Percentiles rank a stretch among this genome's conserved stretches.
phyloP scores from a whole-genome alignment of 2,329 filamentous ascomycete genomes.

The Penicillium sp. region DNA sequence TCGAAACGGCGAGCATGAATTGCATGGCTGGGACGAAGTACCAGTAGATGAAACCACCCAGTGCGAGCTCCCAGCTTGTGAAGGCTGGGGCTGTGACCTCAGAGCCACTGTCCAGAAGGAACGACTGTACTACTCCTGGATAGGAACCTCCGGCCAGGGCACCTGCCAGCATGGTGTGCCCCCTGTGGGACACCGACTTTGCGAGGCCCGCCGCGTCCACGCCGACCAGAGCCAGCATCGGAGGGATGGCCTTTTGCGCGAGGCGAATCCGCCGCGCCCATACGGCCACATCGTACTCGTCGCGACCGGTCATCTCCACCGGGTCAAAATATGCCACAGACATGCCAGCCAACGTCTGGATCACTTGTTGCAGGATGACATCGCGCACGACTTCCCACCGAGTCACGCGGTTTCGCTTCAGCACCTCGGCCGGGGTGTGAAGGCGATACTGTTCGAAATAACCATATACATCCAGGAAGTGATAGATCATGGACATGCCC shows the following conservation, averaged over 20 bases:
- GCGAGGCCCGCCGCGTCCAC: conserved; percentile 73
- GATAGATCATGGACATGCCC: conserved; percentile 79
- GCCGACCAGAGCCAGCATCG: conserved; percentile 67
- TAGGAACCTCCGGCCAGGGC: conserved; percentile 78
- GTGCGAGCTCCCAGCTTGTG: conserved; percentile 73
- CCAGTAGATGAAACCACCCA: conserved; percentile 78
- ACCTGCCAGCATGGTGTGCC: conserved; percentile 71
- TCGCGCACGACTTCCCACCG: conserved; percentile 84
- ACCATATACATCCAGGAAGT: conserved; percentile 80
- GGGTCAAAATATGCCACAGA: conserved; percentile 70
- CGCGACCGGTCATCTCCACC: conserved; percentile 69
- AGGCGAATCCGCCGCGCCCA: conserved; percentile 83
- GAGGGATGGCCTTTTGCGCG: conserved; percentile 73
- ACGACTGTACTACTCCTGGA: conserved; percentile 62
- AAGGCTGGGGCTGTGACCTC: conserved; percentile 64
- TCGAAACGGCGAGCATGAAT: conserved; percentile 67
- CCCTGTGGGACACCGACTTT: conserved; percentile 64
- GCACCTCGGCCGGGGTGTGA: conserved; percentile 88
- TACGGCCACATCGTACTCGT: conserved; percentile 81
- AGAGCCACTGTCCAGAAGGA: conserved; percentile 53
- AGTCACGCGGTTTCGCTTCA: conserved; percentile 80
- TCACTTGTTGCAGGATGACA: conserved; percentile 85
- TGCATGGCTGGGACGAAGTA: conserved; percentile 72
- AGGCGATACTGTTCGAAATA: conserved; percentile 87
- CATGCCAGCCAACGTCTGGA: conserved; percentile 73